These are phyloP conservation scores for Populus hybrid DNA, from an alignment of 441 rosid species.

Conservation along the genomic window DNA sequence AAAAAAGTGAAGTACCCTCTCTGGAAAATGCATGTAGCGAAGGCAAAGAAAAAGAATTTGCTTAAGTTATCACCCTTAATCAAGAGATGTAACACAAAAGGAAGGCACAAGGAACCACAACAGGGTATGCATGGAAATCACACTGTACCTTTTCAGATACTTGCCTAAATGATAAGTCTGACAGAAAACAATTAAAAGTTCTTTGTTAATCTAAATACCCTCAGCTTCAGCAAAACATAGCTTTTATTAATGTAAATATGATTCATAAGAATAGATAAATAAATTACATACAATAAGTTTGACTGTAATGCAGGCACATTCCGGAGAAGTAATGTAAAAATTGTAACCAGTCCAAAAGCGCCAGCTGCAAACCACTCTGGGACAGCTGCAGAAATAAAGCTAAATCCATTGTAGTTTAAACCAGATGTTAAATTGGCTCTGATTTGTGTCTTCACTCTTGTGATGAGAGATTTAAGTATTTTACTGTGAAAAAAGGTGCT, in stretches of 20 bases:
- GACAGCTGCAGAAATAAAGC: conserved; percentile 54
- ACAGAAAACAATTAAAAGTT: not conserved
- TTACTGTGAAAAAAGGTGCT: not conserved
- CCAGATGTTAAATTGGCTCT: not conserved
- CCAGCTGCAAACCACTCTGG: conserved; percentile 99
- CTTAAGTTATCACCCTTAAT: not conserved
- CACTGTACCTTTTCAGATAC: not conserved
- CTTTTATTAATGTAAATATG: not conserved
- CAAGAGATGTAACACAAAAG: too few species aligned
- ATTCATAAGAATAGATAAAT: not conserved
- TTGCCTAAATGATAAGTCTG: not conserved
- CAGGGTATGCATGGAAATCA: not conserved
- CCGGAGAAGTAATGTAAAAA: conserved; percentile 81
- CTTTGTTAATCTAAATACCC: not conserved
- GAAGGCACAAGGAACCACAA: not conserved
- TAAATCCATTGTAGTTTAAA: conserved; percentile 9
- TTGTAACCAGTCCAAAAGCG: conserved; percentile 80
- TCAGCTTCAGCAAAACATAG: not conserved
- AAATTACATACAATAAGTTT: conserved; percentile 65
- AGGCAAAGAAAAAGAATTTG: not conserved
- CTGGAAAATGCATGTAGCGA: not conserved
- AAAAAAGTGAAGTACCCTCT: not conserved
- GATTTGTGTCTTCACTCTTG: not conserved
- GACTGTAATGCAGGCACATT: conserved; percentile 91
- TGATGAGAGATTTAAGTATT: conserved; percentile 2